A percentile compares a stretch with the other conserved stretches of the same genome.
Evolutionary conservation across 345 rosid genomes (phyloP).

Genomic region (Eucalyptus albens): DNA sequence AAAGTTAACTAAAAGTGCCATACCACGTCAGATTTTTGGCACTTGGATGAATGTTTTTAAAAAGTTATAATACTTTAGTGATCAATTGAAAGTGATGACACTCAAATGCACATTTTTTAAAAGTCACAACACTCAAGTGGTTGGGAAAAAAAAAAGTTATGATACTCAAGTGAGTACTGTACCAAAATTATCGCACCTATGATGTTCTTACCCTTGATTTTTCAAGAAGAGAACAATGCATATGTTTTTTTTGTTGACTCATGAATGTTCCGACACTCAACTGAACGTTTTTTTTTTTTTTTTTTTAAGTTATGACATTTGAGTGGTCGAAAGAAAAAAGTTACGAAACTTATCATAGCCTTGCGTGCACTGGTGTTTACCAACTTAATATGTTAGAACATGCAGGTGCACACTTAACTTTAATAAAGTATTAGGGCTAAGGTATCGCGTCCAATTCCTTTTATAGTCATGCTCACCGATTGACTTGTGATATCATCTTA

Average conservation of each 20-base stretch:
- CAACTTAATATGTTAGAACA: background rate
- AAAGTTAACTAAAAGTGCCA: background rate
- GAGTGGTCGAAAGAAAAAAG: background rate
- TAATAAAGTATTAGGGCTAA: background rate
- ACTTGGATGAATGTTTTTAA: background rate
- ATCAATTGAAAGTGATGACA: fast-evolving
- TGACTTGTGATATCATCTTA: background rate
- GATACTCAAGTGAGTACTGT: background rate
- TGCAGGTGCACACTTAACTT: background rate
- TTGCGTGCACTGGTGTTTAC: background rate
- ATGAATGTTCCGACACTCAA: background rate
- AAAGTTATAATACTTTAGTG: background rate
- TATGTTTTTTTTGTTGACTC: too few species aligned
- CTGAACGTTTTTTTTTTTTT: background rate
- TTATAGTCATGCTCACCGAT: background rate
- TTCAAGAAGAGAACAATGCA: too few species aligned
- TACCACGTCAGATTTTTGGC: fast-evolving
- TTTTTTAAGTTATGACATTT: background rate
- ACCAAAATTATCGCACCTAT: background rate
- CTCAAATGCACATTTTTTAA: background rate
- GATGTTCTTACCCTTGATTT: background rate
- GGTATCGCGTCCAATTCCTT: background rate
- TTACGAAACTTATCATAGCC: background rate
- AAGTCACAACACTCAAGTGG: background rate
- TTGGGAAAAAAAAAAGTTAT: background rate